Evolutionary conservation across 2,329 filamentous ascomycete genomes (phyloP), one percentile per base, ranked within the genome.

Genomic region (Septoria linicola): DNA sequence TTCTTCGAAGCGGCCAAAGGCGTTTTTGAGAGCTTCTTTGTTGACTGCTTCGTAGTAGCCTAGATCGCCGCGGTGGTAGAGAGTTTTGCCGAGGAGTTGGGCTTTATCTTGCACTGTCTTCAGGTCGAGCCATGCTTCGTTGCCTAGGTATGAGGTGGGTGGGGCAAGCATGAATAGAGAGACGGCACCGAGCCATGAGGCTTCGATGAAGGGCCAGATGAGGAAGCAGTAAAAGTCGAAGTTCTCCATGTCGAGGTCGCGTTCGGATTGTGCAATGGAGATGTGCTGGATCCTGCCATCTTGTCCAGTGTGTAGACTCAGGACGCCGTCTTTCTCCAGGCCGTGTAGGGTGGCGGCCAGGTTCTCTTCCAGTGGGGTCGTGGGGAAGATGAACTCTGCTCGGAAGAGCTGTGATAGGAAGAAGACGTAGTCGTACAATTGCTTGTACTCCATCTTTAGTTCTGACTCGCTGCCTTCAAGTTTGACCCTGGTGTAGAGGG

Each of bases 171-270:
- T 91, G 75, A 96, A 85, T 0, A 97, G 76, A 0, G 88, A 89
- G 0, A 97, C 86, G 0, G 90, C 87, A 8, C 89, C 91, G 1
- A 99, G 80, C 93, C 93, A 99, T 45, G 82, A 86, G 0, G 91
- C 87, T 70, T 99, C 93, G 59, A 97, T 91, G 62, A 99, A 99
- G 0, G 93, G 93, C 93, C 93, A 99, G 57, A 99, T 89, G 16
- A 99, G 74, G 77, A 97, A 99, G 73, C 92, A 97, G 73, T 97
- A 97, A 71, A 99, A 99, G 67, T 99, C 93, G 64, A 88, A 99
- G 64, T 96, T 97, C 70, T 99, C 93, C 31, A 92, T 78, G 1
- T 93, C 93, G 5, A 80, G 83, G 23, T 80, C 77, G 14, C 91
- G 80, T 69, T 99, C 93, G 2, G 80, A 73, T 4, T 87, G 81